These are phyloP conservation scores for Plasmodium malariae DNA, from an alignment of 169 alveolate genomes.

Conservation along the genomic window DNA sequence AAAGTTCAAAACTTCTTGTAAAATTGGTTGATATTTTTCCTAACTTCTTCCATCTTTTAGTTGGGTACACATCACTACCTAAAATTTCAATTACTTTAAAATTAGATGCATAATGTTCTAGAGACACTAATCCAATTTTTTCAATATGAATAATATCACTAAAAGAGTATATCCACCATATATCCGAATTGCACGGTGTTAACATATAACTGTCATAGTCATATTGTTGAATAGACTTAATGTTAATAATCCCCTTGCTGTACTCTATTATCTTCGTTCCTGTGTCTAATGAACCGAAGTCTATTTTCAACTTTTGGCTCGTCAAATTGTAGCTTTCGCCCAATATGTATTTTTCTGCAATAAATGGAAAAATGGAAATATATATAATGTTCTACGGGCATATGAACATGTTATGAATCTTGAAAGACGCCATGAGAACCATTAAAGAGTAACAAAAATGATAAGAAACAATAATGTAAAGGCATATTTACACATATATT, in stretches of 20 bases:
- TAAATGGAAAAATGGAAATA: background rate
- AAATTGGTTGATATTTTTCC: conserved; percentile 86
- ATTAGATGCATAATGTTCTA: conserved; percentile 88
- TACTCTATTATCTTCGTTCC: conserved; percentile 89
- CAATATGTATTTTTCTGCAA: conserved; percentile 51
- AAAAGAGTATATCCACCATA: conserved; percentile 88
- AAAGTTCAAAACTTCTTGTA: conserved; percentile 83
- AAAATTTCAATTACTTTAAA: conserved; percentile 83
- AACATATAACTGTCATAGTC: conserved; percentile 87
- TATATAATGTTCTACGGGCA: no score
- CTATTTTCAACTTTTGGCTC: conserved; percentile 81
- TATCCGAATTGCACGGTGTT: conserved; percentile 86
- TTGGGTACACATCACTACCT: conserved; percentile 86
- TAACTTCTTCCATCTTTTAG: conserved; percentile 83
- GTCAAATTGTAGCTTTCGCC: conserved; percentile 78
- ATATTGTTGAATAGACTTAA: conserved; percentile 67
- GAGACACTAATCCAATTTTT: conserved; percentile 83
- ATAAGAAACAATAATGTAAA: no score
- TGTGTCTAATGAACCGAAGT: conserved; percentile 89
- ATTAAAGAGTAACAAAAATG: no score
- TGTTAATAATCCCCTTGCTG: conserved; percentile 78
- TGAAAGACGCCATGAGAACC: no score
- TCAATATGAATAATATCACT: conserved; percentile 86
- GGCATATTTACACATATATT: no score
- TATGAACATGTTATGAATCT: no score